A percentile compares a stretch with the other conserved stretches of the same genome.
These are phyloP conservation scores for Candida mesenterica DNA, from an alignment of 1,139 yeast species.

Conservation along the genomic window DNA sequence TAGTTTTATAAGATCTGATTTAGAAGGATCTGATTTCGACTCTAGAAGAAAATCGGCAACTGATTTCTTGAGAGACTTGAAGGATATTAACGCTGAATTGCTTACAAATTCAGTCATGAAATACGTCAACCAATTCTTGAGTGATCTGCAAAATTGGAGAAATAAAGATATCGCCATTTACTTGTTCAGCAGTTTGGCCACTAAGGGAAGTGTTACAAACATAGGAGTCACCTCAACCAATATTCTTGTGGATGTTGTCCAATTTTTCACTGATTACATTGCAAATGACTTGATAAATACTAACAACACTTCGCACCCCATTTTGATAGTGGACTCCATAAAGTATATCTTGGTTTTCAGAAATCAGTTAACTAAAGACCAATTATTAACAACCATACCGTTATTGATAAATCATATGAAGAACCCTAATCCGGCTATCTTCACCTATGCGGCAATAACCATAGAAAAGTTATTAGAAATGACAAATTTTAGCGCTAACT, in stretches of 20 bases:
- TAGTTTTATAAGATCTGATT: constrained; percentile 84
- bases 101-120: constrained; percentile 74
- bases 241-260: constrained; percentile 78
- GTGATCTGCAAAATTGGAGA: constrained; percentile 59
- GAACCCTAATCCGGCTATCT: constrained; percentile 73
- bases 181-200: constrained; percentile 83
- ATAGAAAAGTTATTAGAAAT: constrained; percentile 84
- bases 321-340: constrained; percentile 87
- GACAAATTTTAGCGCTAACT: constrained; percentile 50
- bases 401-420: constrained; percentile 64
- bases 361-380: constrained; percentile 87
- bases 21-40: constrained; percentile 93
- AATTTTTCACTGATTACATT: constrained; percentile 76
- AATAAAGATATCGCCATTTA: constrained; percentile 86
- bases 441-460: constrained; percentile 91
- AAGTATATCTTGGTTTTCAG: constrained; percentile 87
- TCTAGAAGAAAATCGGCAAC: constrained; percentile 90
- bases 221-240: constrained; percentile 90
- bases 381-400: constrained; percentile 78
- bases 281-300: constrained; percentile 69
- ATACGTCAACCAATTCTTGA: constrained; percentile 71
- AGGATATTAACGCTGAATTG: constrained; percentile 70
- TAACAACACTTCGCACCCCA: constrained; percentile 53
- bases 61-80: constrained; percentile 84
- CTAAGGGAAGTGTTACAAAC: constrained; percentile 82